Evolutionary conservation across 2,329 filamentous ascomycete genomes (phyloP).

Genomic region (Arthrobotrys entomopaga): DNA sequence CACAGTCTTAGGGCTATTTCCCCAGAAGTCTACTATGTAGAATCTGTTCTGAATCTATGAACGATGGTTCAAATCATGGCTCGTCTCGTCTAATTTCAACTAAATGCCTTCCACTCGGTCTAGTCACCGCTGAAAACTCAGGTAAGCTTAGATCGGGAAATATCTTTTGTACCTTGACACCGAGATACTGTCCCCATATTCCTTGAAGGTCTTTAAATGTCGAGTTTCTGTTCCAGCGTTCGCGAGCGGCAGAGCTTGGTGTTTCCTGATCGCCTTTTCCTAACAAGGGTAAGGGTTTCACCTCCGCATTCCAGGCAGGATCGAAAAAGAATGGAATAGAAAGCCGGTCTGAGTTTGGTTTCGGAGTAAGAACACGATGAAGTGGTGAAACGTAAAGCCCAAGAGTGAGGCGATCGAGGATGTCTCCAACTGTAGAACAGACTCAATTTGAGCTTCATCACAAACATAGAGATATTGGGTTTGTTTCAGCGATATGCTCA

Average conservation of each 20-base stretch:
- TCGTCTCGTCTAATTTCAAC: constrained; percentile 27
- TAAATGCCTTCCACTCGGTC: constrained; percentile 30
- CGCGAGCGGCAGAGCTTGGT: constrained; percentile 9
- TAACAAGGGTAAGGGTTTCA: constrained; percentile 13
- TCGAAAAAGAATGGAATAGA: constrained; percentile 39
- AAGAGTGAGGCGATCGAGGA: constrained; percentile 30
- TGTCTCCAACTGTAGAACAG: constrained; percentile 24
- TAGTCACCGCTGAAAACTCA: constrained; percentile 30
- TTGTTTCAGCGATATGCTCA: constrained; percentile 7
- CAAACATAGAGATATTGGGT: background rate
- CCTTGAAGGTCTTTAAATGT: constrained; percentile 29
- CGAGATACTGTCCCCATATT: constrained; percentile 32
- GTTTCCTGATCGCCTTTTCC: background rate
- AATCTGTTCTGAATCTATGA: background rate
- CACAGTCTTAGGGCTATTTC: too few relatives aligned
- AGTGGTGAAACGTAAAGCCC: constrained; percentile 22
- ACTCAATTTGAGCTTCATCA: constrained; percentile 14
- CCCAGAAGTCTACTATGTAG: too few relatives aligned
- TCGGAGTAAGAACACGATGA: constrained; percentile 25
- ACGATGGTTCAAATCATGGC: background rate
- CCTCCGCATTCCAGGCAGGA: constrained; percentile 24
- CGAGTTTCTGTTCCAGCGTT: constrained; percentile 25
- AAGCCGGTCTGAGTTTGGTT: constrained; percentile 13
- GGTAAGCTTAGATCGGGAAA: constrained; percentile 32
- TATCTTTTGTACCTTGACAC: constrained; percentile 17